These are phyloP conservation scores for Cucumis hystrix DNA, from an alignment of 306 rosid species.

Conservation along the genomic window DNA sequence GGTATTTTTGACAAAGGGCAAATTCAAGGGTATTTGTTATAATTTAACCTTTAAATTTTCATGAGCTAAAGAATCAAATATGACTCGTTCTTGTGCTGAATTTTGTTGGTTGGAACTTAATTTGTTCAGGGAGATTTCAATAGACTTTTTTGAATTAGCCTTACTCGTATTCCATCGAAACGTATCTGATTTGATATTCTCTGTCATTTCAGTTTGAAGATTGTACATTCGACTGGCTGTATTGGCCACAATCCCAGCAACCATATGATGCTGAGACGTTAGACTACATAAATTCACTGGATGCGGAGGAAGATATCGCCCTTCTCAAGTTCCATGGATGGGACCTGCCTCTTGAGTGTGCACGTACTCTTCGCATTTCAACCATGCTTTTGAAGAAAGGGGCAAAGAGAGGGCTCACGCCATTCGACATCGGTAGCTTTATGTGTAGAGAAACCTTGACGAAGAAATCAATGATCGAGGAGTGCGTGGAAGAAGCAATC, in stretches of 20 bases:
- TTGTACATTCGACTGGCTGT: constrained; percentile 94
- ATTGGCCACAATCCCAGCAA: constrained; percentile 89
- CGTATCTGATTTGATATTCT: too few relatives aligned
- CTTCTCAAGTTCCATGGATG: constrained; percentile 83
- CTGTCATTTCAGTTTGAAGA: constrained; percentile 65
- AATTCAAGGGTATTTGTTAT: too few relatives aligned
- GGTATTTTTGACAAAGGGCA: too few relatives aligned
- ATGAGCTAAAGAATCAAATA: background rate
- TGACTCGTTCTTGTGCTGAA: background rate
- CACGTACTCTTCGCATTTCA: constrained; percentile 69
- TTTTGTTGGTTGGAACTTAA: background rate
- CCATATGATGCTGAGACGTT: constrained; percentile 48
- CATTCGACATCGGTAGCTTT: constrained; percentile 67
- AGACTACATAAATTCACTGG: constrained; percentile 56
- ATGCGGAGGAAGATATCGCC: constrained; percentile 73
- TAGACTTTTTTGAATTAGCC: background rate
- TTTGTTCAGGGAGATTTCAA: background rate
- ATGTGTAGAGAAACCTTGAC: constrained; percentile 67
- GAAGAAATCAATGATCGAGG: constrained; percentile 68
- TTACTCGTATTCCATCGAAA: background rate
- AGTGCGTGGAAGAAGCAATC: constrained; percentile 55
- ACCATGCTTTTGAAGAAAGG: constrained; percentile 95
- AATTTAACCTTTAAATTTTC: too few relatives aligned
- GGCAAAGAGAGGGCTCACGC: constrained; percentile 59
- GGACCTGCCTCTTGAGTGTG: constrained; percentile 58